Conservation (phyloP, 352 stramenopile species). For the Phytopythium sindhum region DNA sequence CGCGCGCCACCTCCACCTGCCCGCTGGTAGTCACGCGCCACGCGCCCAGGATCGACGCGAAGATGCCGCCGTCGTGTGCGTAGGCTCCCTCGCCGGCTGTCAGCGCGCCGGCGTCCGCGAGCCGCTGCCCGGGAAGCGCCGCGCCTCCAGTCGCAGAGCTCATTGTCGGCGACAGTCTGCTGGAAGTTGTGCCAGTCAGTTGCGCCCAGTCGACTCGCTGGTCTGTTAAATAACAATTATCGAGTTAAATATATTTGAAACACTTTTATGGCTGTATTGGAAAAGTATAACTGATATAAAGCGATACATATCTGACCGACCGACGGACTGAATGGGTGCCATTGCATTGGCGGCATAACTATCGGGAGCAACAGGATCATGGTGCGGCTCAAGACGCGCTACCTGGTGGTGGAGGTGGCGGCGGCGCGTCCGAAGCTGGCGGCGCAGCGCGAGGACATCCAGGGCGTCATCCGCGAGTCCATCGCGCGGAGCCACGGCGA, state of each 20-base stretch:
- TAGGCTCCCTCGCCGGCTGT: slow-evolving; percentile 51
- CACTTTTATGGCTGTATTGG: not conserved
- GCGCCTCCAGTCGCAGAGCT: slow-evolving; percentile 22
- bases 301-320: not conserved
- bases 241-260: not conserved
- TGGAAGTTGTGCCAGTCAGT: not conserved
- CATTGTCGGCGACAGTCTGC: slow-evolving; percentile 6
- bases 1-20: slow-evolving; percentile 45
- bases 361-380: too few relatives aligned
- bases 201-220: not conserved
- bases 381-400: slow-evolving; percentile 78
- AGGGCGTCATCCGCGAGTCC: slow-evolving; percentile 51
- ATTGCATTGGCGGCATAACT: not conserved
- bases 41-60: slow-evolving; percentile 58
- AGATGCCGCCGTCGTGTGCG: slow-evolving; percentile 57
- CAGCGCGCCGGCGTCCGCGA: slow-evolving; percentile 33
- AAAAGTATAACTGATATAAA: not conserved
- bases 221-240: not conserved
- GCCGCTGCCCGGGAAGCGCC: slow-evolving; percentile 55
- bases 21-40: slow-evolving; percentile 33
- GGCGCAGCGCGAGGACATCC: slow-evolving; percentile 62
- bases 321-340: not conserved
- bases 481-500: slow-evolving; percentile 69
- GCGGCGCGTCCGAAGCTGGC: slow-evolving; percentile 33
- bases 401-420: slow-evolving; percentile 61